Percentiles rank a stretch among this genome's conserved stretches.
These are phyloP conservation scores for Hymenoscyphus fraxineus DNA, from an alignment of 2,329 filamentous ascomycete genomes.

Conservation along the genomic window DNA sequence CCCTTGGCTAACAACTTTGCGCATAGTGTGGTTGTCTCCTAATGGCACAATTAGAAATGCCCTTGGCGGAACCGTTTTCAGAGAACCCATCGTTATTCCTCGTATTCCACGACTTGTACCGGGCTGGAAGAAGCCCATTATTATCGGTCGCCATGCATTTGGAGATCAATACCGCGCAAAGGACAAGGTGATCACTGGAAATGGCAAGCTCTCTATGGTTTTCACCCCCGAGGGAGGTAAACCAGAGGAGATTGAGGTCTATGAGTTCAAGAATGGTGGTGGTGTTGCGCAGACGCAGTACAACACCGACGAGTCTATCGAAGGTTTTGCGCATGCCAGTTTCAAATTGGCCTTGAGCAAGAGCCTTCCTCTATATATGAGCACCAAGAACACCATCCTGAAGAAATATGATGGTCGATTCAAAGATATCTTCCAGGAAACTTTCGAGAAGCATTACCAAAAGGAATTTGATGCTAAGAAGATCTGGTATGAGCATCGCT, in stretches of 20 bases:
- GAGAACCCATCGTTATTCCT: slow-evolving; percentile 96
- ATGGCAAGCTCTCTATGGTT: slow-evolving; percentile 90
- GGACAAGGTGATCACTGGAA: slow-evolving; percentile 77
- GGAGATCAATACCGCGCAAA: slow-evolving; percentile 98
- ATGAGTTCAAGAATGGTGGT: slow-evolving; percentile 79
- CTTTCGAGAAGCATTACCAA: slow-evolving; percentile 87
- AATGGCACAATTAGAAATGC: slow-evolving; percentile 82
- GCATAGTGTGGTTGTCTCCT: slow-evolving; percentile 90
- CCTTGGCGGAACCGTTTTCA: slow-evolving; percentile 93
- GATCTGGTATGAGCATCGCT: slow-evolving; percentile 98
- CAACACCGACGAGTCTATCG: slow-evolving; percentile 95
- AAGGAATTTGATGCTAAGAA: slow-evolving; percentile 82
- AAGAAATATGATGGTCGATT: slow-evolving; percentile 99
- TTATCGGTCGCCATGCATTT: slow-evolving; percentile 97
- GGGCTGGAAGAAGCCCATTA: slow-evolving; percentile 98
- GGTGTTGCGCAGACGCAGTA: slow-evolving; percentile 94
- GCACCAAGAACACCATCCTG: slow-evolving; percentile 99
- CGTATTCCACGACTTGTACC: slow-evolving; percentile 89
- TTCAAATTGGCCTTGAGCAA: slow-evolving; percentile 94
- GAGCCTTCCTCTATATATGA: slow-evolving; percentile 94
- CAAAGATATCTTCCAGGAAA: slow-evolving; percentile 99
- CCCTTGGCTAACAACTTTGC: slow-evolving; percentile 13
- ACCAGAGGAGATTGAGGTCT: slow-evolving; percentile 85
- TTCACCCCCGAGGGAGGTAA: slow-evolving; percentile 82
- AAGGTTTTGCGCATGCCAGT: slow-evolving; percentile 89